Conservation (phyloP, 495 filamentous ascomycete genomes). For the Hamigera avellanea region DNA sequence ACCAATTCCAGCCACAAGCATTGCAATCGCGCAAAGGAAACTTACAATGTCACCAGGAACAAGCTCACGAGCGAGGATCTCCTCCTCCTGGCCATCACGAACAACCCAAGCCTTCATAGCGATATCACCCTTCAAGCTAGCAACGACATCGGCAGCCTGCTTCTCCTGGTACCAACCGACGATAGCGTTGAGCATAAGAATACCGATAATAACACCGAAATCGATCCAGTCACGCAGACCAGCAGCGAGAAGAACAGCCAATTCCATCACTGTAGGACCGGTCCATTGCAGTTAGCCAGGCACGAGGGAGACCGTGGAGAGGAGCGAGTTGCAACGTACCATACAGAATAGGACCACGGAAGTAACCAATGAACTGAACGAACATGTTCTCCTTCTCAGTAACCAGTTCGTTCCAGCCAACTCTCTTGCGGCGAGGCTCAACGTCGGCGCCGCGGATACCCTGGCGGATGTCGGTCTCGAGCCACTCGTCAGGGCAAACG, state of each 20-base stretch:
- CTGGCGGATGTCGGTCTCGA: slow-evolving; percentile 54
- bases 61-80: slow-evolving; percentile 68
- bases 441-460: slow-evolving; percentile 49
- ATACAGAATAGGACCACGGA: slow-evolving; percentile 75
- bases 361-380: slow-evolving; percentile 66
- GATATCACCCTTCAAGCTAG: slow-evolving; percentile 71
- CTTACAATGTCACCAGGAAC: slow-evolving; percentile 72
- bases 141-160: slow-evolving; percentile 75
- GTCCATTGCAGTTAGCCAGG: slow-evolving; percentile 7
- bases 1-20: too few relatives aligned
- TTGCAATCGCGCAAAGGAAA: slow-evolving; percentile 2
- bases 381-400: slow-evolving; percentile 72
- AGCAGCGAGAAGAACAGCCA: slow-evolving; percentile 67
- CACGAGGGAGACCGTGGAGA: slow-evolving; percentile 1
- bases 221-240: slow-evolving; percentile 78
- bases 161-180: slow-evolving; percentile 86
- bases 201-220: slow-evolving; percentile 77
- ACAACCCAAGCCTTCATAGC: slow-evolving; percentile 65
- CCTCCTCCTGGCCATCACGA: slow-evolving; percentile 58
- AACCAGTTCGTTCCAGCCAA: slow-evolving; percentile 63
- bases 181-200: slow-evolving; percentile 64
- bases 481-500: slow-evolving; percentile 58
- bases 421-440: slow-evolving; percentile 52
- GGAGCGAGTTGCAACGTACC: slow-evolving; percentile 40
- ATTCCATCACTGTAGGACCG: slow-evolving; percentile 64